Evolutionary conservation across 2,329 filamentous ascomycete species (phyloP).

Genomic region (Fusarium globosum): DNA sequence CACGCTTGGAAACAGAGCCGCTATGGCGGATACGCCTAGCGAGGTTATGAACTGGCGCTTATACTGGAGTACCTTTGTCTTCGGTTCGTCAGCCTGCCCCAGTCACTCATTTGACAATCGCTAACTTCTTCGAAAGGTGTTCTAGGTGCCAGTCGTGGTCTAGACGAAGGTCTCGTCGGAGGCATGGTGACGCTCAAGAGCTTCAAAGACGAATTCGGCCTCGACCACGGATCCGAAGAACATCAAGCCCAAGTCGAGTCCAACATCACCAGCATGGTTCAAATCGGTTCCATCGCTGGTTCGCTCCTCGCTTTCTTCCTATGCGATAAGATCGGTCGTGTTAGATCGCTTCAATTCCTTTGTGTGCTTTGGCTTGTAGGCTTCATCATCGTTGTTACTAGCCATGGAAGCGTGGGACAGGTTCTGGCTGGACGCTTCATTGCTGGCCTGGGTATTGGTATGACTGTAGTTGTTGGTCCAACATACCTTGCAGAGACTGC

Average conservation of each 20-base stretch:
- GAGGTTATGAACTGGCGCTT: conserved; percentile 25
- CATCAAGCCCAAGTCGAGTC: conserved; percentile 70
- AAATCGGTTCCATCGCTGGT: conserved; percentile 74
- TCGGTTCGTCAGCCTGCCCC: not conserved
- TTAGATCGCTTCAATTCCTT: conserved; percentile 10
- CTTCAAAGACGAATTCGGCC: conserved; percentile 65
- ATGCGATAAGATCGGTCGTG: conserved; percentile 19
- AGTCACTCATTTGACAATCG: rapidly evolving
- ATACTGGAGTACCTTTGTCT: conserved; percentile 27
- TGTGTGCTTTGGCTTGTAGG: conserved; percentile 12
- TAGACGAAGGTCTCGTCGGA: conserved; percentile 69
- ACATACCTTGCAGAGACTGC: conserved; percentile 72
- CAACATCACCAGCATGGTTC: conserved; percentile 78
- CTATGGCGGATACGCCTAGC: conserved; percentile 22
- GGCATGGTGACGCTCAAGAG: conserved; percentile 70
- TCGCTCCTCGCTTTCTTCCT: conserved; percentile 61
- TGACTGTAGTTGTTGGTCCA: conserved; percentile 47
- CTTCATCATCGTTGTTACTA: conserved; percentile 8
- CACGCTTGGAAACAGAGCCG: conserved; percentile 18
- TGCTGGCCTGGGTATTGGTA: conserved; percentile 16
- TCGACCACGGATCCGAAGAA: conserved; percentile 58
- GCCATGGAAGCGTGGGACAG: conserved; percentile 18
- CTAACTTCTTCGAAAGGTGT: not conserved
- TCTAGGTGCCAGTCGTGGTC: conserved; percentile 18
- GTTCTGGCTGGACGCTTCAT: conserved; percentile 14